Percentiles rank a stretch among this genome's conserved stretches.
These are phyloP conservation scores for Cercis canadensis DNA, from an alignment of 306 rosid genomes.

Conservation along the genomic window DNA sequence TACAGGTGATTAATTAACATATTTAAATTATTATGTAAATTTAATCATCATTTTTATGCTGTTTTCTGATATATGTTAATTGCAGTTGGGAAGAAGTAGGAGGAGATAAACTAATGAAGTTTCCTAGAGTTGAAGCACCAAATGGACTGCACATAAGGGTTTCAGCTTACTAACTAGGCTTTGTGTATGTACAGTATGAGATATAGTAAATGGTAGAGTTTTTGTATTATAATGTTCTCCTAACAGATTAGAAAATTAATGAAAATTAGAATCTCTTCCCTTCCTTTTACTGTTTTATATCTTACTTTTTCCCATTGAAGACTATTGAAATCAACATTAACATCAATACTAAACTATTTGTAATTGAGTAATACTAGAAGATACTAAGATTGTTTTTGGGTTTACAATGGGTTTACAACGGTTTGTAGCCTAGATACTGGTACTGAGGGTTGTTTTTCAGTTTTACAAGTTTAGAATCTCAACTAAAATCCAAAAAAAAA, in stretches of 20 bases:
- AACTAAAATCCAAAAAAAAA: no score
- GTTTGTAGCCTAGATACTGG: no score
- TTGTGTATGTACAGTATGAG: constrained; percentile 58
- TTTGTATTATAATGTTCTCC: constrained; percentile 55
- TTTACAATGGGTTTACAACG: no score
- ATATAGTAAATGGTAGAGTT: constrained; percentile 37
- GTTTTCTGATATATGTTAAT: neutral
- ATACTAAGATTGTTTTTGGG: no score
- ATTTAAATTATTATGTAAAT: no score
- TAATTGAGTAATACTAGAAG: no score
- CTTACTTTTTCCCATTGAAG: neutral
- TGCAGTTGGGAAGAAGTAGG: constrained; percentile 99
- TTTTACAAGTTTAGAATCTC: no score
- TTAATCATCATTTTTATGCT: no score
- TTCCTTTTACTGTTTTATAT: neutral
- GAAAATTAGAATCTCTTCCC: constrained; percentile 20
- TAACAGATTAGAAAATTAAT: constrained; percentile 52
- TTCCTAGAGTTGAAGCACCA: constrained; percentile 97
- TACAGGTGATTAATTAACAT: constrained; percentile 64
- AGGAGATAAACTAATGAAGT: constrained; percentile 85
- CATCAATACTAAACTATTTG: no score
- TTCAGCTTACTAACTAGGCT: constrained; percentile 57
- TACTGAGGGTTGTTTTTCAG: no score
- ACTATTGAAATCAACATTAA: no score
- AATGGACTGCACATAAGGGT: constrained; percentile 92